Base-by-base conservation (phyloP, 1,284 basidiomycete genomes). In the Rhodotorula sp. region DNA sequence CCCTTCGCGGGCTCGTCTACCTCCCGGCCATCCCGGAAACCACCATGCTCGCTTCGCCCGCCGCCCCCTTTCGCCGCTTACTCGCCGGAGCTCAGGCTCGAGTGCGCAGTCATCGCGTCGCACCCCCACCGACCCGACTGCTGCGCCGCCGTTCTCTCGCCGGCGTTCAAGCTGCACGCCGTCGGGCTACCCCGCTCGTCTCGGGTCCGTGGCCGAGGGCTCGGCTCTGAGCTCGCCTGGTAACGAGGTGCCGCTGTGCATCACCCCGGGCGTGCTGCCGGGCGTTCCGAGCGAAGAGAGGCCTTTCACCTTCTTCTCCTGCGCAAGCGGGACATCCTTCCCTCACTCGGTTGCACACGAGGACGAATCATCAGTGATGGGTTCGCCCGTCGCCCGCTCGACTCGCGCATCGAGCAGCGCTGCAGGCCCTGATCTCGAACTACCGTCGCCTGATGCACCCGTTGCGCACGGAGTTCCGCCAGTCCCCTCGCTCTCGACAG, bases 281-380 rank as follows among this genome's bases (percentile, higher is more conserved):
- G 21, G 21, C 49, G 10, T 50, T 23, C 23, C 49, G 8, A 10
- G 21, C 12, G 7, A 9, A 4, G 21, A 50, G 5, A 21, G 49
- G 44, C 25, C 61, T 0, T 14, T 10, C 7, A 49, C 55, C 13
- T 19, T 62, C 19, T 61, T 50, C 55, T 68, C 66, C 27, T 55
- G 48, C 12, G 54, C n/a, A 9, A 64, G 62, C 49, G 52, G 55
- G 16, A 56, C 53, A 17, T 72, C 66, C 17, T 66, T 72, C 59
- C 67, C 66, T n/a, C 70, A 60, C 25, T 72, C 70, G 50, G 59
- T 65, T 23, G 49, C 49, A 61, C 50, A 55, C 45, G 41, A 58
- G 53, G 59, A 67, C 21, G 49, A 23, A 21, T 50, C n/a, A 21
- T 50, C 49, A 8, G 3, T 10, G 27, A 13, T 27, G 27, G 7